Evolutionary conservation across 2,329 filamentous ascomycete species (phyloP), one percentile per base, ranked within the genome.

Genomic region (Lecanicillium sp.): DNA sequence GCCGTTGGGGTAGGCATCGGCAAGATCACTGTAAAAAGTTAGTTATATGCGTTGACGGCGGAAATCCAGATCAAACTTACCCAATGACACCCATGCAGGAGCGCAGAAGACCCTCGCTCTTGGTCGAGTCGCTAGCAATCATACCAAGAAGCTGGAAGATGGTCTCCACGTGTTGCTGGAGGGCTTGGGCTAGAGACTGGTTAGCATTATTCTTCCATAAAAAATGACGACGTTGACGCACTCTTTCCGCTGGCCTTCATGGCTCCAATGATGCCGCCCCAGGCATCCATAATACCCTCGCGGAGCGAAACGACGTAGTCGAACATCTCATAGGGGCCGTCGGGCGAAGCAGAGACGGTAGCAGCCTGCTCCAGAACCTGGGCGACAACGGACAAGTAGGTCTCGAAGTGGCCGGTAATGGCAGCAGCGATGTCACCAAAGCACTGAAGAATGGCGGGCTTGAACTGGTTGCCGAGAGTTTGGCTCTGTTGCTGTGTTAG

Each of bases 221-320:
- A 6, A 20, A 36, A 20, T 40, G 47, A 19, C n/a, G n/a, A n/a
- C n/a, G 4, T 36, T 30, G 15, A 71, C 81, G 67, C 68, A 86
- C 84, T 83, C 74, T 91, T 91, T 61, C 73, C 74, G 61, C 84
- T 87, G 44, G 77, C 71, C 74, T 93, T 95, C 85, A 97, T 90
- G 45, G 93, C 90, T 65, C 91, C 83, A 62, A 98, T 90, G 56
- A 95, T 93, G 56, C 93, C 93, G 60, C 90, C 90, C 90, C 94
- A 98, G 27, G 93, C 93, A 75, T 98, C 93, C 85, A 97, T 95
- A 57, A 98, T 97, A 58, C 91, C 93, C 65, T 98, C 94, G 46
- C 93, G 85, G 41, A 98, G 78, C 17, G 90, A 95, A 55, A 95
- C 81, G 58, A 98, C 85, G 64, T 98, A 98, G 68, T 97, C 91